Base-by-base conservation (phyloP, 108 stramenopile genomes). In the Cyclostephanos tholiformis region DNA sequence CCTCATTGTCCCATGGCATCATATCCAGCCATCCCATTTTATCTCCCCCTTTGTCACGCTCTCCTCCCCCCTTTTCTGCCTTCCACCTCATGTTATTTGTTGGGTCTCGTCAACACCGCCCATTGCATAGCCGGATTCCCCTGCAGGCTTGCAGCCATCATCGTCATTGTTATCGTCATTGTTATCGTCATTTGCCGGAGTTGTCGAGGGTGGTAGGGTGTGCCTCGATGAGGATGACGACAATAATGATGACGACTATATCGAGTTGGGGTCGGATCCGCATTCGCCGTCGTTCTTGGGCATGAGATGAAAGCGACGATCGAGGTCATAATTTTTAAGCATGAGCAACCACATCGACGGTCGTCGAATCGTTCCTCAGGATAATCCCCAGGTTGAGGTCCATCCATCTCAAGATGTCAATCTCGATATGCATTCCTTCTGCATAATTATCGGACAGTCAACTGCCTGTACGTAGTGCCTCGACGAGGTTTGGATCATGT, bases 381-480 rank as follows among this genome's bases (percentile, higher is more conserved):
- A 98, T 55, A n/a, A 99, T 88, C 16, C 95, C 96, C 69, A 97
- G 69, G 74, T 99, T 98, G 16, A 73, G 49, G 26, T 65, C 73
- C 35, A 73, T 64, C 20, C 71, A 41, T 9, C 82, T 73, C 12
- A 93, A 85, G 61, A 97, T 85, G 65, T 95, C 92, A 70, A 99
- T 82, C 86, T 99, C 97, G 25, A 99, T 76, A 65, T 99, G 99
- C 8, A 91, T 84, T 99, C 98, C 19, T 84, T 62, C 51, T 77
- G 85, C 32, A 67, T 66, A 1, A 53, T 26, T 7, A 99, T 87
- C 0, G 85, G 84, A 59, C 91, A 93, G 65, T 94, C 88, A 8
- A 84, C 77, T 9, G 91, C 77, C 36, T 87, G 84, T 67, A 88
- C 91, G 76, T 91, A 97, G 67, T 89, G 90, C 43, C 85, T 86